These are phyloP conservation scores for Withania somnifera DNA, from an alignment of 305 asterid species.

Conservation along the genomic window DNA sequence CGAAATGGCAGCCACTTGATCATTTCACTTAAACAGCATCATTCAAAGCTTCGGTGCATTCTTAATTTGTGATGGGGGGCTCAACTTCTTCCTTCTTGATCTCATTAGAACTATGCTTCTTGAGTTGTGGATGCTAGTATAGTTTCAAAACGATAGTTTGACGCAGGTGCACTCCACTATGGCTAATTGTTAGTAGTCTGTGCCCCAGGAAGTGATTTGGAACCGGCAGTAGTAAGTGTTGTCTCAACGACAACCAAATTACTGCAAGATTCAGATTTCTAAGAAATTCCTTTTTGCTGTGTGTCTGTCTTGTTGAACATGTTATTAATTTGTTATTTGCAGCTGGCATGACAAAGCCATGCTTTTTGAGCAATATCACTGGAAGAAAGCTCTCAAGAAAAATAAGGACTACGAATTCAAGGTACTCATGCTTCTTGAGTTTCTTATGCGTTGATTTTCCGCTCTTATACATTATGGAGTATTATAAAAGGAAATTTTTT, in stretches of 20 bases:
- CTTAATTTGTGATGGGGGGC: not conserved
- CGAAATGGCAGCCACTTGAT: not conserved
- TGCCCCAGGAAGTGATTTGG: not conserved
- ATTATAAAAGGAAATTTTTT: not conserved
- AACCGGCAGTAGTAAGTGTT: not conserved
- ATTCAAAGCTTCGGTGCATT: not conserved
- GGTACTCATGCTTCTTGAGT: constrained; percentile 29
- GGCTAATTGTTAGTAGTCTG: not conserved
- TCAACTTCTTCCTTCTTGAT: not conserved
- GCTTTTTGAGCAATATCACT: constrained; percentile 80
- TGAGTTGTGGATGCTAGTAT: not conserved
- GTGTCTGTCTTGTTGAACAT: not conserved
- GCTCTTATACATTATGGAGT: too few relatives aligned
- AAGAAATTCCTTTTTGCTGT: not conserved
- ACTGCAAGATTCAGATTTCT: not conserved
- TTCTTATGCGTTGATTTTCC: too few relatives aligned
- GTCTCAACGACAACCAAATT: not conserved
- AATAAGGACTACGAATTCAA: constrained; percentile 57
- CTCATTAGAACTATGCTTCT: not conserved
- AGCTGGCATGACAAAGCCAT: constrained; percentile 95
- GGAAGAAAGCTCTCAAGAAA: constrained; percentile 74
- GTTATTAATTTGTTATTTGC: constrained; percentile 17
- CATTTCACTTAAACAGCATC: not conserved
- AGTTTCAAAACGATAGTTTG: not conserved
- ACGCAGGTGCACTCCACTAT: not conserved